Conservation (phyloP, 805 yeast species). For the Candida tammaniensis region DNA sequence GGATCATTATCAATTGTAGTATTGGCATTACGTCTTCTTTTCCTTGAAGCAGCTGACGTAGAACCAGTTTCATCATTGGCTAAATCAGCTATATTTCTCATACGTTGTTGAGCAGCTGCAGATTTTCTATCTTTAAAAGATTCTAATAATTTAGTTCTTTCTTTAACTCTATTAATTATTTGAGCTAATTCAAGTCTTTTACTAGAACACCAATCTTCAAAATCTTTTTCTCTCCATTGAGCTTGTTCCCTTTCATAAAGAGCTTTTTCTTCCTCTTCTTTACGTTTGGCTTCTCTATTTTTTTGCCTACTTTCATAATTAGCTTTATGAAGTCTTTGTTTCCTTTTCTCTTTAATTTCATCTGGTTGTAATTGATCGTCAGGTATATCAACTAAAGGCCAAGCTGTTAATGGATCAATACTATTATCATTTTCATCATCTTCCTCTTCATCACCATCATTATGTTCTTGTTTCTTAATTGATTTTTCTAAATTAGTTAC, state of each 20-base stretch:
- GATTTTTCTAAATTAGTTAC: constrained; percentile 63
- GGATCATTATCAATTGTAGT: constrained; percentile 86
- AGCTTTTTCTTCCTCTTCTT: constrained; percentile 56
- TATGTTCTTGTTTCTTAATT: constrained; percentile 64
- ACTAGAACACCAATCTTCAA: constrained; percentile 74
- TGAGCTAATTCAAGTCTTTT: constrained; percentile 60
- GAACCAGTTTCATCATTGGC: constrained; percentile 66
- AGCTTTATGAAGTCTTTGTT: constrained; percentile 78
- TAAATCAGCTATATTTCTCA: constrained; percentile 85
- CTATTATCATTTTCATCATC: constrained; percentile 41
- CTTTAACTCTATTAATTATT: constrained; percentile 62
- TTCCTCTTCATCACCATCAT: constrained; percentile 60
- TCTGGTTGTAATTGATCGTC: constrained; percentile 81
- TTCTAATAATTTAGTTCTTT: constrained; percentile 64
- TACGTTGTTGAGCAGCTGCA: constrained; percentile 84
- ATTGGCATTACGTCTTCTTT: constrained; percentile 43
- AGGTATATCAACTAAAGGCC: constrained; percentile 76
- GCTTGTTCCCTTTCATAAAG: constrained; percentile 64
- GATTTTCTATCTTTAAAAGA: constrained; percentile 88
- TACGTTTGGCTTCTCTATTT: constrained; percentile 73
- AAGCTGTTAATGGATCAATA: constrained; percentile 51
- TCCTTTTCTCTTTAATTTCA: constrained; percentile 80
- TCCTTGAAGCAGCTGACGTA: constrained; percentile 47
- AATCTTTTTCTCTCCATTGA: constrained; percentile 73
- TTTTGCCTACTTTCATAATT: constrained; percentile 85